Percentiles rank a stretch among this genome's conserved stretches.
phyloP scores from a whole-genome alignment of 2,329 filamentous ascomycete genomes.

The Fusarium longipes region DNA sequence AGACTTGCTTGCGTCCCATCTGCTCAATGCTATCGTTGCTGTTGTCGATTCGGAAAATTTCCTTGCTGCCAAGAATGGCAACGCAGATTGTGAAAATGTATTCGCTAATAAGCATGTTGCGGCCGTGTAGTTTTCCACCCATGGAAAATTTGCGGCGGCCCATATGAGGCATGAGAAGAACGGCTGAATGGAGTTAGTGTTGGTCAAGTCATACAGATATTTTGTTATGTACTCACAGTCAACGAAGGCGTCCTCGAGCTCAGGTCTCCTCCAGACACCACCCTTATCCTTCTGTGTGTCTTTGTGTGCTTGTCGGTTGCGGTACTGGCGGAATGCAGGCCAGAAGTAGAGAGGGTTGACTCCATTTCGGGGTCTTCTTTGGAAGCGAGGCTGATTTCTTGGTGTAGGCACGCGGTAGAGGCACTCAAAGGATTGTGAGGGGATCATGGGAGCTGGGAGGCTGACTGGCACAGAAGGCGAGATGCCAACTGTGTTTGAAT shows the following conservation, averaged over 20 bases:
- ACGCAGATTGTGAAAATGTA: conserved; percentile 66
- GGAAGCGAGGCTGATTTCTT: conserved; percentile 52
- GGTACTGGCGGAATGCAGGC: conserved; percentile 73
- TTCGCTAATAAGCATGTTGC: conserved; percentile 77
- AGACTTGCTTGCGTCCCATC: conserved; percentile 72
- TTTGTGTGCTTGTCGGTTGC: conserved; percentile 72
- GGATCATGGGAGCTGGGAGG: conserved; percentile 63
- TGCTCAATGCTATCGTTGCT: conserved; percentile 58
- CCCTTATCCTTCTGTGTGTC: conserved; percentile 68
- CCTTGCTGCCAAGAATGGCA: conserved; percentile 55
- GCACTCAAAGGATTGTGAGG: conserved; percentile 60
- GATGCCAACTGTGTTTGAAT: conserved; percentile 56
- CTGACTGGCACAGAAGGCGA: conserved; percentile 60
- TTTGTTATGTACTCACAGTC: conserved; percentile 63
- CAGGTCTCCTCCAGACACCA: conserved; percentile 65
- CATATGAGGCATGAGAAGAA: conserved; percentile 74
- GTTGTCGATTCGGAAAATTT: conserved; percentile 58
- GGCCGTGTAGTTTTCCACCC: conserved; percentile 71
- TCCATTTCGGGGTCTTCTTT: conserved; percentile 52
- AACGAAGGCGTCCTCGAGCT: conserved; percentile 73
- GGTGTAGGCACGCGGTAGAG: conserved; percentile 54
- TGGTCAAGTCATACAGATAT: neutral
- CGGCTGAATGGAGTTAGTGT: conserved; percentile 59
- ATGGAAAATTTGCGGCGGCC: conserved; percentile 74
- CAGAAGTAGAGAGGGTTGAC: conserved; percentile 72